Base-by-base conservation (phyloP, 768 basidiomycete species). In the Mycena olivaceomarginata region DNA sequence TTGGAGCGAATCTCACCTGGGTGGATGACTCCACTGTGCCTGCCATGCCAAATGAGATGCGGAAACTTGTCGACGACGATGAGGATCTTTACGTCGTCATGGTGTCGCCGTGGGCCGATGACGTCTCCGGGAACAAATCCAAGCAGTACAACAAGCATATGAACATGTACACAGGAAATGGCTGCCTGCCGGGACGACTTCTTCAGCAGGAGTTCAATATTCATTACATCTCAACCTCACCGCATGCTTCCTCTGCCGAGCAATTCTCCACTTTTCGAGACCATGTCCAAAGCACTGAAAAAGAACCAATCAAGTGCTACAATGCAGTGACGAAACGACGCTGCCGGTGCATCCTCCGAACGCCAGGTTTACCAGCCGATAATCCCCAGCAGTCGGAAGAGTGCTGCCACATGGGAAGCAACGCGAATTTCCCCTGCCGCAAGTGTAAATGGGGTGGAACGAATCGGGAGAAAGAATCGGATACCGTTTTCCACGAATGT, bases 301-400 rank as follows among this genome's bases (percentile, higher is more conserved):
- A 51, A 22, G 2, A 63, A 72, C 76, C 78, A 1, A 45, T 74
- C 4, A 59, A 41, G 6, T 66, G 64, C 13, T 79, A 72, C 67
- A 67, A 79, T 64, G 73, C 67, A 7, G 69, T 46, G 4, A 77
- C 65, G 3, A 31, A 74, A 18, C 45, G 67, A 15, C 73, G 46
- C 20, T 77, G 60, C 60, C 59, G 69, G 6, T 53, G 70, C 9
- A 67, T 80, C 13, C 20, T 81, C 16, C 60, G 74, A 6, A 43
- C 67, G 3, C 77, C 71, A 25, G 68, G 65, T 5, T 51, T 80
- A 1, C 79, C 77, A n/a, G 79, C 70, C 9, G 80, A 81, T 43
- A 81, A 81, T 37, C 80, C 79, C 11, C 79, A 80, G 69, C 79
- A 80, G 65, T 78, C 80, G 12, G 79, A 80, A 41, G 74, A 78